phyloP scores from a whole-genome alignment of 2,329 filamentous ascomycete species.

The Aspergillus sp. region DNA sequence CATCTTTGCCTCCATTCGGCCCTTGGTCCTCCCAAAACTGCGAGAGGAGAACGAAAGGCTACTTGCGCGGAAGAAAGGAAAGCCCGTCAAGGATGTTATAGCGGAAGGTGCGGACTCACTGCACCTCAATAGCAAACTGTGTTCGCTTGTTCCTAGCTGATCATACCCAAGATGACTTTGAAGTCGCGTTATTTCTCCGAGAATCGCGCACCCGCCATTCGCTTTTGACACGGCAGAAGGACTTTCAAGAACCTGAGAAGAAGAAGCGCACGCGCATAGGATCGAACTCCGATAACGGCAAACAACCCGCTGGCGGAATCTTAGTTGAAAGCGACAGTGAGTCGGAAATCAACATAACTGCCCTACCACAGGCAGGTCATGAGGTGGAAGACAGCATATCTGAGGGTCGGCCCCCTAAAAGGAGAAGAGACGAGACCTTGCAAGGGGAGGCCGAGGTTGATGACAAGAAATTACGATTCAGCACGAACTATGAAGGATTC shows the following conservation, averaged over 20 bases:
- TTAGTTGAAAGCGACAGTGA: conserved; percentile 68
- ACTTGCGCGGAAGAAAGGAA: conserved; percentile 72
- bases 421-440: conserved; percentile 38
- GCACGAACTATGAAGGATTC: conserved; percentile 92
- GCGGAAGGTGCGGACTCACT: conserved; percentile 64
- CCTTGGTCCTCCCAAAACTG: conserved; percentile 86
- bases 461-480: conserved; percentile 88
- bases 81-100: conserved; percentile 85
- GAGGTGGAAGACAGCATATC: conserved; percentile 28
- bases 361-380: conserved; percentile 57
- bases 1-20: conserved; percentile 83
- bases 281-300: neutral
- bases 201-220: conserved; percentile 85
- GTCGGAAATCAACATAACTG: conserved; percentile 51
- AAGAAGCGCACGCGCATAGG: neutral
- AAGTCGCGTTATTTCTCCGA: conserved; percentile 91
- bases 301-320: conserved; percentile 43
- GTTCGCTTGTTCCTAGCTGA: conserved; percentile 2
- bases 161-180: conserved; percentile 76
- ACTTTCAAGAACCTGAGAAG: conserved; percentile 60
- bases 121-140: no score
- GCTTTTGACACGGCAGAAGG: conserved; percentile 82
- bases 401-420: conserved; percentile 26
- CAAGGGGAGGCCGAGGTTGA: conserved; percentile 54
- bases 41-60: conserved; percentile 76